Base-by-base conservation (phyloP, 1,284 basidiomycete genomes). In the Naganishia albida region DNA sequence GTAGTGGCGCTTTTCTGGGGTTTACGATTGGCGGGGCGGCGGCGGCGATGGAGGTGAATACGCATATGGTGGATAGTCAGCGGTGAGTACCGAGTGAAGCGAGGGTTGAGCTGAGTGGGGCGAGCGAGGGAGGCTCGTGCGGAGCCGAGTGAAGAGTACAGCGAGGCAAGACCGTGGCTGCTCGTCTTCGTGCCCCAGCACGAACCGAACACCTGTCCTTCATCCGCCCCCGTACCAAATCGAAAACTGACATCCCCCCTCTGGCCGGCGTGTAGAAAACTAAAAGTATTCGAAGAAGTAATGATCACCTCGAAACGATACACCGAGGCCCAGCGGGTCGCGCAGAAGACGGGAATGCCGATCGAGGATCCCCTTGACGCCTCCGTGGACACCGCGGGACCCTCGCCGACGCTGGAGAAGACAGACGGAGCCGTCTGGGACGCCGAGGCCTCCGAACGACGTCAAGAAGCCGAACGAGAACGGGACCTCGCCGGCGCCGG, bases 201-300 rank as follows among this genome's bases (percentile, higher is more conserved):
- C n/a, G n/a, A n/a, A n/a, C n/a, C n/a, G n/a, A n/a, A n/a, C n/a
- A n/a, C n/a, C n/a, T n/a, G n/a, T n/a, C n/a, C n/a, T n/a, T n/a
- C n/a, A n/a, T n/a, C n/a, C n/a, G n/a, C n/a, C n/a, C n/a, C n/a
- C n/a, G n/a, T n/a, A n/a, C n/a, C n/a, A n/a, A n/a, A n/a, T n/a
- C n/a, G n/a, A n/a, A n/a, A n/a, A n/a, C n/a, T n/a, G n/a, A n/a
- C n/a, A n/a, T n/a, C n/a, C n/a, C n/a, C n/a, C n/a, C n/a, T n/a
- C n/a, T n/a, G n/a, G 34, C 34, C 6, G 34, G 34, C 34, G 34
- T 34, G 34, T 34, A 76, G 74, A n/a, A 77, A 75, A 57, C 64
- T 77, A 30, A 63, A 67, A 52, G 71, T 77, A 13, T 74, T 77
- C 54, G 69, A 71, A 49, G 65, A 75, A 51, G 69, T 77, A 49